A percentile compares a stretch with the other conserved stretches of the same genome.
Conservation (phyloP, 2,329 filamentous ascomycete genomes). For the Lecanicillium sp. region DNA sequence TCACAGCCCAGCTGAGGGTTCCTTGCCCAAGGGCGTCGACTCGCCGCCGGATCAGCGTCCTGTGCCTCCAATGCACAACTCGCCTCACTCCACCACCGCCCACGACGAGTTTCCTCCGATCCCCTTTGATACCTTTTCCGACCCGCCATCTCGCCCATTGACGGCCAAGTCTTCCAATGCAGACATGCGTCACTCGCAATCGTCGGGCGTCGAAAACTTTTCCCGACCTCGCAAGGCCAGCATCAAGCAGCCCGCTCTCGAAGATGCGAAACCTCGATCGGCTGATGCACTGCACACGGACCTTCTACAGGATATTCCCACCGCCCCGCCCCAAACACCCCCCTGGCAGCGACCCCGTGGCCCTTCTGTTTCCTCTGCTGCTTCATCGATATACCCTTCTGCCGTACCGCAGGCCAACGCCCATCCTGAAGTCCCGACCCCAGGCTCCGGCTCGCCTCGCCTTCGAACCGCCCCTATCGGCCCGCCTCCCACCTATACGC, state of each 20-base stretch:
- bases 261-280: conserved; percentile 23
- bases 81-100: conserved; percentile 1
- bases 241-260: conserved; percentile 34
- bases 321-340: conserved; percentile 19
- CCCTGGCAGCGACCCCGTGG: conserved; percentile 37
- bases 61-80: background rate
- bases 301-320: conserved; percentile 21
- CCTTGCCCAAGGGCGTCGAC: conserved; percentile 7
- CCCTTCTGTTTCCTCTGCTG: conserved; percentile 38
- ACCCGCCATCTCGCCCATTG: conserved; percentile 21
- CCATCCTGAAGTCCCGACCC: conserved; percentile 12
- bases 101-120: conserved; percentile 6
- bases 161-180: conserved; percentile 22
- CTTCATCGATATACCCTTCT: conserved; percentile 36
- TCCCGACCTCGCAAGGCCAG: conserved; percentile 51
- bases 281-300: conserved; percentile 22
- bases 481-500: conserved; percentile 17
- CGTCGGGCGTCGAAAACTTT: conserved; percentile 45
- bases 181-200: conserved; percentile 28
- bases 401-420: conserved; percentile 28
- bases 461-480: conserved; percentile 15
- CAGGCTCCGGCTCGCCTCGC: conserved; percentile 5
- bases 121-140: conserved; percentile 3
- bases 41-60: conserved; percentile 1
- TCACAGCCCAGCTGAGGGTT: conserved; percentile 1